Conservation (phyloP, 192 early-diverging fungal species). For the Pilaira anomala region DNA sequence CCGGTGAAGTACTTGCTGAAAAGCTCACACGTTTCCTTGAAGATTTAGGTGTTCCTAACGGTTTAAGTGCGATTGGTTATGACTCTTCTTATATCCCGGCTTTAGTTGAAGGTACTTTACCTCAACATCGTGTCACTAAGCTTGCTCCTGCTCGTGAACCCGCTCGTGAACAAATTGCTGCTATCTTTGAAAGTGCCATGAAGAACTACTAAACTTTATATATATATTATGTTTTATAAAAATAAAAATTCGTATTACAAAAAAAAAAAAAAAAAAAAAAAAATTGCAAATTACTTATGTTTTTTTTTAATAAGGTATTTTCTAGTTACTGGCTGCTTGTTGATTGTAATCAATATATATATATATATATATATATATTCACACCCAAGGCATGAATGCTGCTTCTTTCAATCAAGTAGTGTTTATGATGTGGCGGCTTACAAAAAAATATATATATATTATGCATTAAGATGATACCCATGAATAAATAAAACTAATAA, state of each 20-base stretch:
- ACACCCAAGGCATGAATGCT: too few relatives aligned
- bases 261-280: too few relatives aligned
- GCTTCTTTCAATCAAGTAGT: too few relatives aligned
- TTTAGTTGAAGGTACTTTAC: constrained; percentile 82
- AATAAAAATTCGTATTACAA: neutral
- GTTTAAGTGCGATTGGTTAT: constrained; percentile 76
- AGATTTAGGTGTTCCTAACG: constrained; percentile 77
- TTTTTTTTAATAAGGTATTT: too few relatives aligned
- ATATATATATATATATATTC: too few relatives aligned
- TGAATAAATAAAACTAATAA: too few relatives aligned
- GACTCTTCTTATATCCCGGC: constrained; percentile 61
- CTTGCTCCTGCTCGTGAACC: constrained; percentile 69
- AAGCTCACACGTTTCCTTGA: constrained; percentile 74
- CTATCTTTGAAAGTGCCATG: constrained; percentile 62
- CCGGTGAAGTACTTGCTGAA: constrained; percentile 74
- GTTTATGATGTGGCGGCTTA: too few relatives aligned
- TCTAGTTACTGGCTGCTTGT: too few relatives aligned
- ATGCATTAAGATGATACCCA: too few relatives aligned
- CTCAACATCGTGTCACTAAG: constrained; percentile 90
- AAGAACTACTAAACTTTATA: constrained; percentile 42
- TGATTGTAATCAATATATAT: too few relatives aligned
- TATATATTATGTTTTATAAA: neutral
- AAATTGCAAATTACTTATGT: too few relatives aligned
- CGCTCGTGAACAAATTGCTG: constrained; percentile 59
- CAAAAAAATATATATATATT: too few relatives aligned